Evolutionary conservation across 345 rosid genomes (phyloP).

Genomic region (Dipteronia dyeriana): DNA sequence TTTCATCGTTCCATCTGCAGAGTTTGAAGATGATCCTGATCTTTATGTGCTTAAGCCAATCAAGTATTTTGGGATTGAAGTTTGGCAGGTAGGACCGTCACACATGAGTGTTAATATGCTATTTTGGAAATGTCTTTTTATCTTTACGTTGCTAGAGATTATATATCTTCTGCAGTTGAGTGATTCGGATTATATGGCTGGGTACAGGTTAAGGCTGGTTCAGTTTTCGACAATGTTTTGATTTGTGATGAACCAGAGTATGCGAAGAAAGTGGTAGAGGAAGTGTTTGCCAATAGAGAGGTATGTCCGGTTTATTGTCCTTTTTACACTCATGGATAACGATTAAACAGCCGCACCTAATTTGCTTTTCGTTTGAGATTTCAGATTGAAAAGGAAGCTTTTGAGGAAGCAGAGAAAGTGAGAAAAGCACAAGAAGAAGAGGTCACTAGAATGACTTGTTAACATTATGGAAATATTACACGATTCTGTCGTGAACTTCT

Average conservation of each 20-base stretch:
- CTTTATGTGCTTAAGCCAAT: constrained; percentile 52
- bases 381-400: constrained; percentile 51
- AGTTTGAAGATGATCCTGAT: constrained; percentile 60
- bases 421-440: constrained; percentile 48
- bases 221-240: constrained; percentile 45
- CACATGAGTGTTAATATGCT: not conserved
- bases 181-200: not conserved
- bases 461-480: not conserved
- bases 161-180: not conserved
- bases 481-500: not conserved
- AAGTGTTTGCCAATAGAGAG: constrained; percentile 48
- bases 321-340: not conserved
- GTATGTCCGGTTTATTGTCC: constrained; percentile 21
- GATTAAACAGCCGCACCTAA: not conserved
- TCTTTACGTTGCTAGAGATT: not conserved
- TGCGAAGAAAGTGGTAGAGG: constrained; percentile 43
- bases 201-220: constrained; percentile 52
- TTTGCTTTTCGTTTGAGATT: constrained; percentile 8
- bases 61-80: constrained; percentile 53
- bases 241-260: constrained; percentile 51
- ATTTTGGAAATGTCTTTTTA: not conserved
- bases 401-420: constrained; percentile 46
- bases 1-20: constrained; percentile 20
- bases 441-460: constrained; percentile 26
- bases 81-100: constrained; percentile 45